Conservation (phyloP, 352 stramenopile genomes). For the Halophytophthora polymorphica region DNA sequence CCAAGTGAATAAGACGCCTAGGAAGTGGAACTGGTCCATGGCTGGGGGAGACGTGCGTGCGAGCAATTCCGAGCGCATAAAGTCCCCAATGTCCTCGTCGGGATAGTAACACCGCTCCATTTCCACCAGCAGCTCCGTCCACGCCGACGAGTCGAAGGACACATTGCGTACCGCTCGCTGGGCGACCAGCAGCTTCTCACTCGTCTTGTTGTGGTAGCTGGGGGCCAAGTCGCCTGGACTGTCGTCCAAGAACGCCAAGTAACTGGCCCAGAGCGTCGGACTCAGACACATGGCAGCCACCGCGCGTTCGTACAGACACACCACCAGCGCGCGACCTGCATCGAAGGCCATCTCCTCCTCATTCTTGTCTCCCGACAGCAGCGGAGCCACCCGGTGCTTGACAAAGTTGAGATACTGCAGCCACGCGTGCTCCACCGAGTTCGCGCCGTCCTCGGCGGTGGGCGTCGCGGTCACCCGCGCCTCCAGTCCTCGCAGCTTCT, state of each 20-base stretch:
- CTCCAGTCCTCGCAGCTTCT: conserved; percentile 65
- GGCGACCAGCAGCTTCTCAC: conserved; percentile 20
- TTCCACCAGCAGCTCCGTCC: conserved; percentile 51
- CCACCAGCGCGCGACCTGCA: conserved; percentile 22
- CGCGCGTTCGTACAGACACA: conserved; percentile 56
- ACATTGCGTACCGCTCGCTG: conserved; percentile 59
- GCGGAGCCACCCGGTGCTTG: conserved; percentile 39
- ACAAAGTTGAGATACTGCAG: conserved; percentile 68
- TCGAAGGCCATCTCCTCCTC: not conserved
- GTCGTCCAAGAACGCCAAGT: conserved; percentile 36
- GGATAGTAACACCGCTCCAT: conserved; percentile 31
- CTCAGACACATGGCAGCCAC: conserved; percentile 56
- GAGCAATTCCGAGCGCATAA: conserved; percentile 30
- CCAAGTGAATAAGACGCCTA: conserved; percentile 45
- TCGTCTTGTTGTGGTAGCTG: not conserved
- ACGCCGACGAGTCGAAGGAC: conserved; percentile 57
- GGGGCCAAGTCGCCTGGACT: not conserved
- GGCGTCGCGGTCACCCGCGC: conserved; percentile 7
- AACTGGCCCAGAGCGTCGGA: conserved; percentile 51
- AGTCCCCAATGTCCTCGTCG: conserved; percentile 14
- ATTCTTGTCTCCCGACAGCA: conserved; percentile 19
- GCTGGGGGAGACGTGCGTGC: conserved; percentile 25
- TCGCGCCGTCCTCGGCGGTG: conserved; percentile 9
- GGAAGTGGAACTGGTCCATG: conserved; percentile 57
- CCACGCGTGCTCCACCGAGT: conserved; percentile 31